Percentiles rank a stretch among this genome's conserved stretches.
phyloP scores from a whole-genome alignment of 768 basidiomycete genomes.

The Lactifluus echinatus region DNA sequence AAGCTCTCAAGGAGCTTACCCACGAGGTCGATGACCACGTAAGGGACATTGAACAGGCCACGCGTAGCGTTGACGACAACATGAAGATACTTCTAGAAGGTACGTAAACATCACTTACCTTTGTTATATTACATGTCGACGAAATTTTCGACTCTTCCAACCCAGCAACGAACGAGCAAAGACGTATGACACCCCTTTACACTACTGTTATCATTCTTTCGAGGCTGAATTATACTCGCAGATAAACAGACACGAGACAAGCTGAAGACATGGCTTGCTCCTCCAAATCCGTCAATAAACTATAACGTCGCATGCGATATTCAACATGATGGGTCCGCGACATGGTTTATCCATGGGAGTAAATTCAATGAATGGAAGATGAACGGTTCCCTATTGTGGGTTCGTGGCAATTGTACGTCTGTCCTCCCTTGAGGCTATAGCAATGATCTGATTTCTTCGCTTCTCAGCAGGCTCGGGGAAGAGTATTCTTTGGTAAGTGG shows the following conservation, averaged over 20 bases:
- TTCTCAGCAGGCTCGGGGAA: too few species aligned
- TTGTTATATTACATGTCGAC: background rate
- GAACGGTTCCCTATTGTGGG: too few species aligned
- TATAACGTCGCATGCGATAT: too few species aligned
- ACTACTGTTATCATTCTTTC: background rate
- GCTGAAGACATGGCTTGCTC: background rate
- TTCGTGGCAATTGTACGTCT: slow-evolving; percentile 4
- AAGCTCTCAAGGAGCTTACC: too few species aligned
- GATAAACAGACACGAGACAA: background rate
- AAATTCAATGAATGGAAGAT: background rate
- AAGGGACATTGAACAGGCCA: too few species aligned
- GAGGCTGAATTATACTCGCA: background rate
- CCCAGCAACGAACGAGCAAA: background rate
- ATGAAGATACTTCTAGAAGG: too few species aligned
- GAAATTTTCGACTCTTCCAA: background rate
- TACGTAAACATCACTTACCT: background rate
- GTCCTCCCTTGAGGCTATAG: background rate
- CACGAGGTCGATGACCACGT: too few species aligned
- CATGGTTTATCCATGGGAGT: background rate
- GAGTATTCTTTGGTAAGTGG: too few species aligned
- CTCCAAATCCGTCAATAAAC: too few species aligned
- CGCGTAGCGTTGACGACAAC: too few species aligned
- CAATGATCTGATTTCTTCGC: background rate
- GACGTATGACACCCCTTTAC: background rate
- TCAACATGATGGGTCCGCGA: background rate